phyloP scores from a whole-genome alignment of 148 eudicot species.

The Rhododendron simsii region DNA sequence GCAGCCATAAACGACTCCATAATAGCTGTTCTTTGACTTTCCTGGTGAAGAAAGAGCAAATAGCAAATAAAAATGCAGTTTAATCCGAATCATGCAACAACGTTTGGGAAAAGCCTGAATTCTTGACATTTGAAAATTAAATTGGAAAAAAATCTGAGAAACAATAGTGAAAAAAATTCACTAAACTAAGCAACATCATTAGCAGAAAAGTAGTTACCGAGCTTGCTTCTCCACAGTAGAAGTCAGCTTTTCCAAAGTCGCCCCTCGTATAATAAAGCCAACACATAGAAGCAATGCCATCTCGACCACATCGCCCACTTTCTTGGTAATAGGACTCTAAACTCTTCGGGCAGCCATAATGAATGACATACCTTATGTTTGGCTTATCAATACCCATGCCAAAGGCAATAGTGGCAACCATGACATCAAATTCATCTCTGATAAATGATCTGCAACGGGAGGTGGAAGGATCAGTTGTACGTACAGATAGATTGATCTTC shows the following conservation, averaged over 20 bases:
- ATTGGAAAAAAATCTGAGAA: background rate
- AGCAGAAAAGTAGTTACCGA: slow-evolving; percentile 23
- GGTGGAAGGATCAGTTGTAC: background rate
- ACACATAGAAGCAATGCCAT: slow-evolving; percentile 76
- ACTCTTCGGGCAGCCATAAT: slow-evolving; percentile 89
- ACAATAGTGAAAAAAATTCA: background rate
- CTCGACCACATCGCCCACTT: slow-evolving; percentile 92
- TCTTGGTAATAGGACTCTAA: slow-evolving; percentile 86
- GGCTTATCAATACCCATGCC: slow-evolving; percentile 97
- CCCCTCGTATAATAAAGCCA: slow-evolving; percentile 67
- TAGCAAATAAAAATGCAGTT: background rate
- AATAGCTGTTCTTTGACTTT: slow-evolving; percentile 70
- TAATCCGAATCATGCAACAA: background rate
- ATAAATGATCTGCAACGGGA: slow-evolving; percentile 57
- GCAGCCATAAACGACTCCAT: slow-evolving; percentile 67
- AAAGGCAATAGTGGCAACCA: slow-evolving; percentile 91
- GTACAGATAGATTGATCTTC: background rate
- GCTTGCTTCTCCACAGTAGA: slow-evolving; percentile 56
- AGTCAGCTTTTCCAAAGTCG: slow-evolving; percentile 71
- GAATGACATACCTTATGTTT: slow-evolving; percentile 68
- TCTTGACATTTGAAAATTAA: background rate
- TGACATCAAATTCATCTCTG: slow-evolving; percentile 71
- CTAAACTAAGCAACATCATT: background rate
- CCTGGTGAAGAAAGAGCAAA: slow-evolving; percentile 34
- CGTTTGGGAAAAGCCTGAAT: background rate